These are phyloP conservation scores for Fusarium clavum DNA, from an alignment of 2,329 filamentous ascomycete species.

Conservation along the genomic window DNA sequence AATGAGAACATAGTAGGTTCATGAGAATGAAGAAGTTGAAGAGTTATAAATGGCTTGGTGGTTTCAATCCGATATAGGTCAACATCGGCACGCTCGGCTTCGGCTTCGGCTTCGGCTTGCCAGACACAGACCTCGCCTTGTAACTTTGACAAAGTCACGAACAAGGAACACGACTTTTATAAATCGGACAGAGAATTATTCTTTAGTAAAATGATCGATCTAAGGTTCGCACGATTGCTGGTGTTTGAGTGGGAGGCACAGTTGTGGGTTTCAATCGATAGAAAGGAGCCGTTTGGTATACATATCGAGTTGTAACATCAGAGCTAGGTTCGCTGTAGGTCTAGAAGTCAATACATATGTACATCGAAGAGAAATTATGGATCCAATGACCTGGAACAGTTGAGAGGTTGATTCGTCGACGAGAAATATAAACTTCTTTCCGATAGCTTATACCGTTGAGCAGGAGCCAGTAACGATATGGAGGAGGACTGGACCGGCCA, in stretches of 20 bases:
- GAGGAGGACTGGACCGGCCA: too few species aligned
- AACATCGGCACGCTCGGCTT: slow-evolving; percentile 9
- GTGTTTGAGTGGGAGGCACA: too few species aligned
- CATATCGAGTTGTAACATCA: background rate
- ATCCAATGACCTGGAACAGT: background rate
- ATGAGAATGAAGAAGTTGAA: background rate
- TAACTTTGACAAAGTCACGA: background rate
- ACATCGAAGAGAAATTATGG: background rate
- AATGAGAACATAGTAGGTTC: background rate
- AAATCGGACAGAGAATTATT: background rate
- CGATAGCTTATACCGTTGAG: background rate
- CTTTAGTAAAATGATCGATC: background rate
- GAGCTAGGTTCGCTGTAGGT: too few species aligned
- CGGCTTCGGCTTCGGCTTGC: slow-evolving; percentile 22
- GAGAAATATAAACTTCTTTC: background rate
- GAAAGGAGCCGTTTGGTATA: too few species aligned
- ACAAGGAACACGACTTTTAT: background rate
- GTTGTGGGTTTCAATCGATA: too few species aligned
- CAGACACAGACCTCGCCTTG: background rate
- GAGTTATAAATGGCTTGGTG: background rate
- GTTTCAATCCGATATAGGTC: background rate
- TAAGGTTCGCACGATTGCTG: background rate
- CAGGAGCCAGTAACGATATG: too few species aligned
- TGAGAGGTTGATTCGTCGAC: background rate
- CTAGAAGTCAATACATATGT: too few species aligned